Conservation (phyloP, 768 basidiomycete genomes). For the Phylloporus arenicola region DNA sequence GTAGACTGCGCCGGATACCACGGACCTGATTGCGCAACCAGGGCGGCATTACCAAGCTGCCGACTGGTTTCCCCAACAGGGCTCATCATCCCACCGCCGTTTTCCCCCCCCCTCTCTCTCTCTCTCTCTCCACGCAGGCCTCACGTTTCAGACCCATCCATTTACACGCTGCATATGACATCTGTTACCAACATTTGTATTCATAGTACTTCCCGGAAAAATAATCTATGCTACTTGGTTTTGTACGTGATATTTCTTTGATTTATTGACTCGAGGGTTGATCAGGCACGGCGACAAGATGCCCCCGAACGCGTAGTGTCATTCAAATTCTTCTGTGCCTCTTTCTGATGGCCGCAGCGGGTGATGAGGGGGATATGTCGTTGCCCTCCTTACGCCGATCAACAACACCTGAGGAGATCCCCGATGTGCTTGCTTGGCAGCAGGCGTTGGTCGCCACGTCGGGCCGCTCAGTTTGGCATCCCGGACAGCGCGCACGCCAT, state of each 20-base stretch:
- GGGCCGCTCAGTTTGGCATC: too few relatives aligned
- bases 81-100: background rate
- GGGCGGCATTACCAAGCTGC: background rate
- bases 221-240: conserved; percentile 5
- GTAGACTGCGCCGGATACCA: background rate
- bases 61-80: background rate
- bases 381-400: background rate
- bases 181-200: conserved; percentile 19
- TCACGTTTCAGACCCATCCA: conserved; percentile 9
- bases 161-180: conserved; percentile 15
- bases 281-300: background rate
- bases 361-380: background rate
- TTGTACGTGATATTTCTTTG: background rate
- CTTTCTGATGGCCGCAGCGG: background rate
- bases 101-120: conserved; percentile 4
- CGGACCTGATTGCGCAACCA: background rate
- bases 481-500: background rate
- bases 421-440: background rate
- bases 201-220: conserved; percentile 13
- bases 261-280: background rate
- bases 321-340: background rate
- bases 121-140: conserved; percentile 5
- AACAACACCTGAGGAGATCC: too few relatives aligned
- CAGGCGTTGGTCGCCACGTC: background rate
- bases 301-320: background rate